Evolutionary conservation across 2,329 filamentous ascomycete genomes (phyloP).

Genomic region (Cordyceps javanica): DNA sequence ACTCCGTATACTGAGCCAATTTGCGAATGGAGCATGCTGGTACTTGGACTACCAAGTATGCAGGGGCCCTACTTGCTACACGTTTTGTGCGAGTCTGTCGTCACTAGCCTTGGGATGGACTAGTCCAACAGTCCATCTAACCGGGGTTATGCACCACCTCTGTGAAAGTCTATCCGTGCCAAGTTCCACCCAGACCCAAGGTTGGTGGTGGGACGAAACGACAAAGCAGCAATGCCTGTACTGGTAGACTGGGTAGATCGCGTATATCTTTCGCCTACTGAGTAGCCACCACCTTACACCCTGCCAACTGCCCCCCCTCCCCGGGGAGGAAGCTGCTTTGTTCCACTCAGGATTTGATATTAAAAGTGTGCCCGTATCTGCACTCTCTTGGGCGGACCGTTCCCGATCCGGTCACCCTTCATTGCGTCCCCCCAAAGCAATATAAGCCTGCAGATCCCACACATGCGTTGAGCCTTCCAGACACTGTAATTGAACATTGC

Average conservation of each 20-base stretch:
- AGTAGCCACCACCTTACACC: too few relatives aligned
- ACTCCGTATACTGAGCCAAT: too few relatives aligned
- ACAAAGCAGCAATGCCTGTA: neutral
- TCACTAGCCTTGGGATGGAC: neutral
- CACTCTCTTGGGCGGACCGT: neutral
- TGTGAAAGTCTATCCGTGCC: slow-evolving; percentile 9
- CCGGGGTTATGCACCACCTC: neutral
- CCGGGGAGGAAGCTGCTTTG: neutral
- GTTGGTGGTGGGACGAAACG: slow-evolving; percentile 9
- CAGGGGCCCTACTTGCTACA: slow-evolving; percentile 5
- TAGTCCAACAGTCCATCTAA: neutral
- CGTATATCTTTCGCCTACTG: slow-evolving; percentile 2
- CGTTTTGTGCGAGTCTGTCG: neutral
- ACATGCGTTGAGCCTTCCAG: neutral
- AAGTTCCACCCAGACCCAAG: neutral
- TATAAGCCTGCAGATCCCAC: slow-evolving; percentile 5
- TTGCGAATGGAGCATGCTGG: too few relatives aligned
- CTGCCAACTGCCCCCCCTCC: too few relatives aligned
- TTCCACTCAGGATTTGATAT: too few relatives aligned
- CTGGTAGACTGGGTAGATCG: too few relatives aligned
- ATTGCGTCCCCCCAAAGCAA: neutral
- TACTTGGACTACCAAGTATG: too few relatives aligned
- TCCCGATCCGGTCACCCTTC: neutral
- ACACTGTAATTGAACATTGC: neutral
- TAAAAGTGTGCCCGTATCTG: neutral